A percentile compares a stretch with the other conserved stretches of the same genome.
Conservation (phyloP, 2,329 filamentous ascomycete genomes). For the Colletotrichum sp. region DNA sequence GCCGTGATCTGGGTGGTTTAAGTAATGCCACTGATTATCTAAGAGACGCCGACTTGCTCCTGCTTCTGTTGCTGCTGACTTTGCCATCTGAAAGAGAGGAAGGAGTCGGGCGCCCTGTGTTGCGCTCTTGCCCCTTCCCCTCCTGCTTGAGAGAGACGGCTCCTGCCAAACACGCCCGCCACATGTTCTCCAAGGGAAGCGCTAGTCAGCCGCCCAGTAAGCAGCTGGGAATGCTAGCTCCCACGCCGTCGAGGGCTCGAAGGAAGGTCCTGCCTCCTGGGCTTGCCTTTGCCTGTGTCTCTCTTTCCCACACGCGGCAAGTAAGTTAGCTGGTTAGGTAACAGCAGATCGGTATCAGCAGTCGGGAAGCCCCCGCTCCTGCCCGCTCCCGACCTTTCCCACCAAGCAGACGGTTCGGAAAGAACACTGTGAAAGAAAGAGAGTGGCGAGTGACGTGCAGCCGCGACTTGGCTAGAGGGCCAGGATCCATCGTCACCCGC, state of each 20-base stretch:
- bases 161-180: background rate
- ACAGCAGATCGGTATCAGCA: background rate
- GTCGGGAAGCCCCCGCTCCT: background rate
- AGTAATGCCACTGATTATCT: constrained; percentile 12
- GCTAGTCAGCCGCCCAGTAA: background rate
- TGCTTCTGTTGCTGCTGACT: background rate
- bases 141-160: background rate
- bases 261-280: background rate
- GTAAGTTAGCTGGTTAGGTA: background rate
- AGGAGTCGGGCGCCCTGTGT: background rate
- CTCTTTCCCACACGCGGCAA: background rate
- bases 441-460: constrained; percentile 1
- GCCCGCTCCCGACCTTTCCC: background rate
- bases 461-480: background rate
- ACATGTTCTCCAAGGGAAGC: background rate
- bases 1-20: background rate
- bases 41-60: background rate
- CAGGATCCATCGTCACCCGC: background rate
- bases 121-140: background rate
- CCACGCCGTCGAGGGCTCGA: background rate
- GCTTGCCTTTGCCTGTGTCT: too few relatives aligned
- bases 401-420: background rate
- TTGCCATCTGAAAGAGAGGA: background rate
- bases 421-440: background rate
- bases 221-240: background rate